Conservation (phyloP, 192 early-diverging fungal genomes). For the Gaertneriomyces sp. region DNA sequence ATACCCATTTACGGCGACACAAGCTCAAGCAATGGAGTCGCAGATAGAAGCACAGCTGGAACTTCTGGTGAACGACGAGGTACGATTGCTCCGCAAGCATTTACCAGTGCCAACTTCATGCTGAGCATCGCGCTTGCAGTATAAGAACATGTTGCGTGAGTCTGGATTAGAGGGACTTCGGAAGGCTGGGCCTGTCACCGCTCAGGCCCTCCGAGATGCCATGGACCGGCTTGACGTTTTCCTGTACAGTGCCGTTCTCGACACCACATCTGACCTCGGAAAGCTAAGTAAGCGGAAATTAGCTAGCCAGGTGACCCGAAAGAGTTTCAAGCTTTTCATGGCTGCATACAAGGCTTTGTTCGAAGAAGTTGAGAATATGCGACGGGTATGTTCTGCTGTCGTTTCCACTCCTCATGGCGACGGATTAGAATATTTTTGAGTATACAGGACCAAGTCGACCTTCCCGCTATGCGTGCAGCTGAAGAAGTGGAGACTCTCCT, state of each 20-base stretch:
- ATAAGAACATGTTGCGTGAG: conserved; percentile 4
- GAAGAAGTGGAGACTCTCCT: conserved; percentile 71
- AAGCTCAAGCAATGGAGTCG: conserved; percentile 50
- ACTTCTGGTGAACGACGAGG: conserved; percentile 64
- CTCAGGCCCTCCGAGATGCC: conserved; percentile 42
- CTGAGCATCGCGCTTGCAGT: conserved; percentile 8
- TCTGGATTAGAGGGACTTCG: conserved; percentile 34
- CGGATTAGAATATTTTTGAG: conserved; percentile 25
- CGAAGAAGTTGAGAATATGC: conserved; percentile 48
- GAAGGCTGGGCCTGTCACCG: conserved; percentile 48
- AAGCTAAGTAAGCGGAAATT: conserved; percentile 30
- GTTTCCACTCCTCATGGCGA: not conserved
- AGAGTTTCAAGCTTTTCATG: conserved; percentile 57
- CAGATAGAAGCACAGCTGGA: conserved; percentile 65
- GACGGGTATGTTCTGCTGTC: not conserved
- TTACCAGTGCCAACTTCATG: not conserved
- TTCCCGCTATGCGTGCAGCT: conserved; percentile 58
- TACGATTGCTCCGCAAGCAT: conserved; percentile 8
- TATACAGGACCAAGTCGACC: too few species aligned
- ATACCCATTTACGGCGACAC: conserved; percentile 63
- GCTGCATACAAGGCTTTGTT: conserved; percentile 56
- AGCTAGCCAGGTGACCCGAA: conserved; percentile 39
- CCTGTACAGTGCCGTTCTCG: conserved; percentile 55
- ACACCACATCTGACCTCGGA: conserved; percentile 50
- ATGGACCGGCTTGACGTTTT: conserved; percentile 67